These are phyloP conservation scores for Helicocarpus griseus DNA, from an alignment of 2,329 filamentous ascomycete species.

Conservation along the genomic window DNA sequence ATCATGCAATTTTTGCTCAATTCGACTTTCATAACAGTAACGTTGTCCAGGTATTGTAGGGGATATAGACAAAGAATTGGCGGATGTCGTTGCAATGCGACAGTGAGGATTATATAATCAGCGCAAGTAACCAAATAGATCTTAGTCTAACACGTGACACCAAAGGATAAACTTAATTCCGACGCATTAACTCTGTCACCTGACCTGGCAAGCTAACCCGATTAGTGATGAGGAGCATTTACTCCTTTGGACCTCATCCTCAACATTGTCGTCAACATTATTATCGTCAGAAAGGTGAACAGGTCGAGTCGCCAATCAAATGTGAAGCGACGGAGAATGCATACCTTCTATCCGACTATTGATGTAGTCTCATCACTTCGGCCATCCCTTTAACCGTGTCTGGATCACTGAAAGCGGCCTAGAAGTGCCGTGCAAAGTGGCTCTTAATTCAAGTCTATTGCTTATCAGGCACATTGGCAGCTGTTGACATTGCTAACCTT, in stretches of 20 bases:
- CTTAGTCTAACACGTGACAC: neutral
- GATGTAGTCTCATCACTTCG: neutral
- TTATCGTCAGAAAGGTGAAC: neutral
- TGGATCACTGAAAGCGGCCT: no score
- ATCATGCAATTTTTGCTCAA: neutral
- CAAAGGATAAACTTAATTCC: neutral
- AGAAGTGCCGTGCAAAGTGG: no score
- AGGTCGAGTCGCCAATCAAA: neutral
- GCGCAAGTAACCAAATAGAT: neutral
- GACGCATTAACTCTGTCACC: neutral
- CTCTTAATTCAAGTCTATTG: no score
- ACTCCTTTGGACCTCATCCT: neutral
- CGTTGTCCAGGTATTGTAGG: no score
- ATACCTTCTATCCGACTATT: neutral
- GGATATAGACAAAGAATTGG: neutral
- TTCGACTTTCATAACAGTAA: no score
- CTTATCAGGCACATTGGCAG: no score
- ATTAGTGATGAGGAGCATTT: neutral
- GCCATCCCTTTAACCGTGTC: neutral
- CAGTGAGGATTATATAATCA: neutral
- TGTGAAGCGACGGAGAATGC: neutral
- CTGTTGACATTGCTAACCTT: no score
- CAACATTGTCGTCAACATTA: neutral
- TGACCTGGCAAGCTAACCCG: neutral
- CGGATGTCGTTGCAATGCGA: neutral